Percentiles rank a stretch among this genome's conserved stretches.
These are phyloP conservation scores for Apiospora pterosperma DNA, from an alignment of 2,329 filamentous ascomycete genomes.

Conservation along the genomic window DNA sequence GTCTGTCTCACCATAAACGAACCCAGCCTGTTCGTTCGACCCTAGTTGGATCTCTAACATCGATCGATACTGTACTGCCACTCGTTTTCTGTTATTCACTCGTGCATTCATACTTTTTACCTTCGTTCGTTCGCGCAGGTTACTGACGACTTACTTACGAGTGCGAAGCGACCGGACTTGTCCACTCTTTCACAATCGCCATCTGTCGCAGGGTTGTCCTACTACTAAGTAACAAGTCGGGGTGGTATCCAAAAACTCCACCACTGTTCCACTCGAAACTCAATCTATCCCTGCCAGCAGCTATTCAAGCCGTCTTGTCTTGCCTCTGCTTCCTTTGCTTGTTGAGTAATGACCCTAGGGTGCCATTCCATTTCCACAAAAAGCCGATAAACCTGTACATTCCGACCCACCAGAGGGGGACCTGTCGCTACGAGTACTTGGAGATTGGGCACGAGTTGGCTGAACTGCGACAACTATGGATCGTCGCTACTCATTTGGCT, in stretches of 20 bases:
- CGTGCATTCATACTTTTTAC: too few relatives aligned
- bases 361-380: not conserved
- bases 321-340: not conserved
- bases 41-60: not conserved
- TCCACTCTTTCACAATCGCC: not conserved
- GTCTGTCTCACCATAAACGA: not conserved
- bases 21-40: not conserved
- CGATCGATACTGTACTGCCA: too few relatives aligned
- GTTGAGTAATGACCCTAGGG: not conserved
- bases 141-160: not conserved
- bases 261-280: not conserved
- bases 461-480: constrained; percentile 16
- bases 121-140: not conserved
- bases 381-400: not conserved
- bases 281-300: not conserved
- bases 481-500: constrained; percentile 26
- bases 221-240: too few relatives aligned
- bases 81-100: too few relatives aligned
- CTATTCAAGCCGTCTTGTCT: not conserved
- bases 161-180: not conserved
- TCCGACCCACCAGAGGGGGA: not conserved
- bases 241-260: not conserved
- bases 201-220: not conserved
- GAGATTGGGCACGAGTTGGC: not conserved
- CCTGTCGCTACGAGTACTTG: not conserved